Base-by-base conservation (phyloP, 176 grass and related monocot genomes). In the Zea luxurians region DNA sequence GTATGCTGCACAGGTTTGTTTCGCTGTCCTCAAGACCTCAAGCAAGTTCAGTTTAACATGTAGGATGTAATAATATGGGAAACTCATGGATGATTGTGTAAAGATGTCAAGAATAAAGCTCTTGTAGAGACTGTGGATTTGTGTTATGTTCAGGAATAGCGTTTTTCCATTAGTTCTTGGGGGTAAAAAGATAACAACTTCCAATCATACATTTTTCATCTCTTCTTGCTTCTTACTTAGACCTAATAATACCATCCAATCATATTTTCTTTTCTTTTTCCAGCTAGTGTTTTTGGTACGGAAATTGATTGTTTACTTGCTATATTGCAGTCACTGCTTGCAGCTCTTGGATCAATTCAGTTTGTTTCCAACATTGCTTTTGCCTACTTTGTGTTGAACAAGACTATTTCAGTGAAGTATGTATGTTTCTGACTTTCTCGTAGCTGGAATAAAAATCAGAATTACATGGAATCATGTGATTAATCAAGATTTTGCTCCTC, bases 321-420 rank as follows among this genome's bases (percentile, higher is more conserved):
- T 86, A 81, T 71, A 62, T 88, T 92, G 85, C 88, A 94, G 96
- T 98, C 92, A 70, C 96, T 98, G 90, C 96, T 94, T 78, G 96
- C 96, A 64, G 96, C 96, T 87, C 86, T 98, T 66, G 96, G 96
- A 78, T 98, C 96, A 64, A 94, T 98, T 78, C 96, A 98, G 72
- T 98, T 98, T 81, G 83, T 98, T 74, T 98, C 92, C 45, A 98
- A 98, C 75, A 94, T 98, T 85, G 88, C 88, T 85, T 92, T 98
- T 94, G 91, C 96, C 53, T 98, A 91, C 73, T 90, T 98, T 92
- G 89, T 98, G 34, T 84, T 98, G 80, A 92, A 86, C 81, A 98
- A 98, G 87, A 94, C 78, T 34, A 89, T 98, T 48, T 83, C 91
- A 45, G 84, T 92, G 73, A 98, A 94, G 96, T 98, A 92, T 79